These are phyloP conservation scores for Monosporozyma servazzii DNA, from an alignment of 805 yeast genomes.

Conservation along the genomic window DNA sequence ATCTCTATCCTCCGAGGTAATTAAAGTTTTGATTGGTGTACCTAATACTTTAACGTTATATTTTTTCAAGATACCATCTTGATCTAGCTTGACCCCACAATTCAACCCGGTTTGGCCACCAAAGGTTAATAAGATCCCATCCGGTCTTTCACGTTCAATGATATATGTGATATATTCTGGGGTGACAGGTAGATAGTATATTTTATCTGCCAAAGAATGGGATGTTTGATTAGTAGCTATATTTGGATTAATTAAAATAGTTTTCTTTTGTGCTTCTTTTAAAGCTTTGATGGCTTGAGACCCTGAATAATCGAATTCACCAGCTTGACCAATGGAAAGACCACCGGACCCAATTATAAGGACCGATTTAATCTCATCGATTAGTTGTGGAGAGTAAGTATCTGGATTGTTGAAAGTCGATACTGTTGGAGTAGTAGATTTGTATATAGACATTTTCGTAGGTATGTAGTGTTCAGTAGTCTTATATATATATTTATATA, in stretches of 20 bases:
- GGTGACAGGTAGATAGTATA: slow-evolving; percentile 92
- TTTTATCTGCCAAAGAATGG: slow-evolving; percentile 89
- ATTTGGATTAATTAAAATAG: slow-evolving; percentile 88
- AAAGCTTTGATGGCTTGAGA: slow-evolving; percentile 96
- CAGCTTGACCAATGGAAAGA: slow-evolving; percentile 94
- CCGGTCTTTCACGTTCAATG: slow-evolving; percentile 93
- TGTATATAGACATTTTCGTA: slow-evolving; percentile 23
- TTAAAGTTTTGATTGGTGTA: slow-evolving; percentile 92
- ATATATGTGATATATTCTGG: slow-evolving; percentile 93
- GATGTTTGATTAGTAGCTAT: slow-evolving; percentile 96
- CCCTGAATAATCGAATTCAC: slow-evolving; percentile 95
- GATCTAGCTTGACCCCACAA: slow-evolving; percentile 90
- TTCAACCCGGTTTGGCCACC: slow-evolving; percentile 98
- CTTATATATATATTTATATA: no score
- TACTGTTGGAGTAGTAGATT: slow-evolving; percentile 22
- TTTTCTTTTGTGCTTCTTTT: slow-evolving; percentile 76
- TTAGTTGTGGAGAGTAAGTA: slow-evolving; percentile 25
- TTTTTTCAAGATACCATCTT: slow-evolving; percentile 87
- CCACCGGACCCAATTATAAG: slow-evolving; percentile 97
- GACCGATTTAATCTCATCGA: slow-evolving; percentile 38
- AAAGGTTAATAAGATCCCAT: slow-evolving; percentile 89
- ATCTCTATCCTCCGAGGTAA: slow-evolving; percentile 96
- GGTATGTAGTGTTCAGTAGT: no score
- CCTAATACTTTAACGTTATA: slow-evolving; percentile 92
- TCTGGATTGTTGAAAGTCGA: slow-evolving; percentile 25